Percentiles rank a stretch among this genome's conserved stretches.
phyloP scores from a whole-genome alignment of 164 flowering plant genomes.

The Santalum album region DNA sequence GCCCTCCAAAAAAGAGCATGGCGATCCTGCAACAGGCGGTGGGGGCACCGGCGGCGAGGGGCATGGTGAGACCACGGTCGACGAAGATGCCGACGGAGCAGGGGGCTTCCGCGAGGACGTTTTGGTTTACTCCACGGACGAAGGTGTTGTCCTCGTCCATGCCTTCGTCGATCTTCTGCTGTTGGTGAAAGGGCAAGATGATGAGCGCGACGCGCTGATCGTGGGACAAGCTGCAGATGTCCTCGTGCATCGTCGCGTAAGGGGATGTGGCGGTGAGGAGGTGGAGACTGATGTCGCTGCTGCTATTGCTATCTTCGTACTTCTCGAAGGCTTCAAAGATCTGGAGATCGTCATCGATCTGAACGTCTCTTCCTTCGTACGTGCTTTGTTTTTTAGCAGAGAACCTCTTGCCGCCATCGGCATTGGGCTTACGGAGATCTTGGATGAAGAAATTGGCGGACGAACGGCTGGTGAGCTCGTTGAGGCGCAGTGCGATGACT shows the following conservation, averaged over 20 bases:
- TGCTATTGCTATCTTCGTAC: conserved; percentile 12
- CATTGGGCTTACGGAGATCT: not conserved
- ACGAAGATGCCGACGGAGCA: conserved; percentile 38
- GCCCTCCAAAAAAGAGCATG: conserved; percentile 30
- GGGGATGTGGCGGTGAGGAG: conserved; percentile 20
- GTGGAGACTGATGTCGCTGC: conserved; percentile 6
- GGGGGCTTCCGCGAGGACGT: conserved; percentile 26
- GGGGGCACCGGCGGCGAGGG: not conserved
- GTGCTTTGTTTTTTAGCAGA: not conserved
- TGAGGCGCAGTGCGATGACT: conserved; percentile 11
- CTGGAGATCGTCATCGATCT: conserved; percentile 2
- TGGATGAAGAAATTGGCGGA: conserved; percentile 14
- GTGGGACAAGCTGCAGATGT: conserved; percentile 21
- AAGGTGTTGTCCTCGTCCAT: conserved; percentile 1
- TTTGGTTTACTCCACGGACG: conserved; percentile 12
- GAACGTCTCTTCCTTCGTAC: too few relatives aligned
- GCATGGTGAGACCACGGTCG: conserved; percentile 14
- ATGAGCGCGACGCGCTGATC: conserved; percentile 19
- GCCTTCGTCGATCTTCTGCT: not conserved
- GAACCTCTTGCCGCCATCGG: not conserved
- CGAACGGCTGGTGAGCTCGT: conserved; percentile 16
- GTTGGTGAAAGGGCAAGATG: conserved; percentile 28
- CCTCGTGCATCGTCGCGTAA: conserved; percentile 24
- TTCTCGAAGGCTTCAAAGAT: conserved; percentile 21
- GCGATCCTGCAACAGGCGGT: conserved; percentile 11